phyloP scores from a whole-genome alignment of 805 yeast species.

The Monosporozyma servazzii region DNA sequence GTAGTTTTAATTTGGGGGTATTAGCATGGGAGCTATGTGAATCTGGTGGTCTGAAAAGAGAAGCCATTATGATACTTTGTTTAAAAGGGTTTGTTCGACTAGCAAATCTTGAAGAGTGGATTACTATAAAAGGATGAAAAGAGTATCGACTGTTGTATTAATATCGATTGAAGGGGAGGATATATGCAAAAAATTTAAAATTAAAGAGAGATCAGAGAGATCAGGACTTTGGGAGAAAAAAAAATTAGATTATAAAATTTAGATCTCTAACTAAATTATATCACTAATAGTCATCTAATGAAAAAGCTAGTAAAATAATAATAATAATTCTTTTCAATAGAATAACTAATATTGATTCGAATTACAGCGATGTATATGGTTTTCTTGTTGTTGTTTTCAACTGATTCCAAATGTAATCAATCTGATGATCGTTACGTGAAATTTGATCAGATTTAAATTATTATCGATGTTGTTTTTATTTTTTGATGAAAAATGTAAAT shows the following conservation, averaged over 20 bases:
- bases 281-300: neutral
- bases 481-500: neutral
- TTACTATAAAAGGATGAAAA: neutral
- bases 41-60: slow-evolving; percentile 36
- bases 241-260: neutral
- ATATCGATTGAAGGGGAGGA: neutral
- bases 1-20: slow-evolving; percentile 39
- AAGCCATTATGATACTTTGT: slow-evolving; percentile 18
- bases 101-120: neutral
- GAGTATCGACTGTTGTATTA: neutral
- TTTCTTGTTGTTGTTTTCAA: too few relatives aligned
- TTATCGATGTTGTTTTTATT: neutral
- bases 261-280: neutral
- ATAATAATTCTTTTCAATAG: neutral
- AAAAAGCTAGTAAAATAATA: neutral
- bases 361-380: neutral
- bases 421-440: neutral
- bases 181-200: neutral
- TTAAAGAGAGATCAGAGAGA: neutral
- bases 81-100: neutral
- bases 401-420: neutral
- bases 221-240: neutral
- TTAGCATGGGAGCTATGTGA: slow-evolving; percentile 30
- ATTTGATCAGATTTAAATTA: neutral
- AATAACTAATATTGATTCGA: neutral